phyloP scores from a whole-genome alignment of 345 rosid genomes.

The Pistacia atlantica region DNA sequence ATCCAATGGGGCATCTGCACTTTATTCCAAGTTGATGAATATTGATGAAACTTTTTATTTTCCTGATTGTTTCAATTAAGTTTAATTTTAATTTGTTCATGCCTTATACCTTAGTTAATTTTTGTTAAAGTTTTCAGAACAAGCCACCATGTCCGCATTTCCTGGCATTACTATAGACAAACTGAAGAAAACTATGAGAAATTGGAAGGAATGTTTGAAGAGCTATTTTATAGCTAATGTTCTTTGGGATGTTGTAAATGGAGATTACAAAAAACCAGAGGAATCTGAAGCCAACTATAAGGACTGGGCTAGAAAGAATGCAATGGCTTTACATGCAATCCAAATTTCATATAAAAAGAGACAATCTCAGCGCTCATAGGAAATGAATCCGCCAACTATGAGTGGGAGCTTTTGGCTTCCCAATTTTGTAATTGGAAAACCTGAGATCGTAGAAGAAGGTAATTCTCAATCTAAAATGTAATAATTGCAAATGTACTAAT shows the following conservation, averaged over 20 bases:
- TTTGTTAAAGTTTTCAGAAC: background rate
- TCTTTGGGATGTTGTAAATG: slow-evolving; percentile 9
- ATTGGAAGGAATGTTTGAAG: slow-evolving; percentile 23
- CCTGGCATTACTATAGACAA: slow-evolving; percentile 9
- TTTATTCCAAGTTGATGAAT: too few species aligned
- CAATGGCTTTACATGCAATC: slow-evolving; percentile 17
- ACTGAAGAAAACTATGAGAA: slow-evolving; percentile 17
- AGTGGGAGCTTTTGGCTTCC: slow-evolving; percentile 17
- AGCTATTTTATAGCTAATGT: slow-evolving; percentile 12
- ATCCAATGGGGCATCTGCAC: too few species aligned
- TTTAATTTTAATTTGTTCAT: too few species aligned
- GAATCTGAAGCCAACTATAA: background rate
- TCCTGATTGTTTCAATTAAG: too few species aligned
- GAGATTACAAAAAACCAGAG: background rate
- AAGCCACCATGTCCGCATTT: background rate
- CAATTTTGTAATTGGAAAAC: background rate
- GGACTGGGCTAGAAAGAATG: background rate
- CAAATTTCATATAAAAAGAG: slow-evolving; percentile 13
- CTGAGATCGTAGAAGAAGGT: slow-evolving; percentile 12
- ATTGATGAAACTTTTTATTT: too few species aligned
- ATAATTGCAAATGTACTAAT: too few species aligned
- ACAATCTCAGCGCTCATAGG: slow-evolving; percentile 10
- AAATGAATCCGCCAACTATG: background rate
- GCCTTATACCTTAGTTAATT: too few species aligned
- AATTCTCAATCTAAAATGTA: background rate